phyloP scores from a whole-genome alignment of 1,284 basidiomycete species.

The Heterobasidion irregulare region DNA sequence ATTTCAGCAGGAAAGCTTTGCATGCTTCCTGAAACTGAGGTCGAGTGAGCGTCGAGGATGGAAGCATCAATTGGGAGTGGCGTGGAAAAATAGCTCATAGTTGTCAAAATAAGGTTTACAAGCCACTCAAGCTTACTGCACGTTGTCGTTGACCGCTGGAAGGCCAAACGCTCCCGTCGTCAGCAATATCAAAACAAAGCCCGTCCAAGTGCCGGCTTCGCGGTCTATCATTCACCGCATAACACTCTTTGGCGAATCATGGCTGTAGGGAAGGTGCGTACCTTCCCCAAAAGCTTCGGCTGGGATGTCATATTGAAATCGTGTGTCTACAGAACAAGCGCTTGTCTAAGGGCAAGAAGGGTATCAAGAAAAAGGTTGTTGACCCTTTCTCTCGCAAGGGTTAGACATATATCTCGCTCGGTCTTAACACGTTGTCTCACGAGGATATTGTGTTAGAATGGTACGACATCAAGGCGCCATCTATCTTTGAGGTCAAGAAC shows the following conservation, averaged over 20 bases:
- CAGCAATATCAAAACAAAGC: conserved; percentile 36
- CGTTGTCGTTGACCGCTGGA: conserved; percentile 7
- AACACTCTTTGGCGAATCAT: conserved; percentile 43
- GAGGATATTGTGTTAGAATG: conserved; percentile 56
- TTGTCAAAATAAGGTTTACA: conserved; percentile 29
- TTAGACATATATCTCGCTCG: conserved; percentile 20
- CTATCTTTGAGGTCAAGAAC: conserved; percentile 95
- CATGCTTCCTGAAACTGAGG: conserved; percentile 55
- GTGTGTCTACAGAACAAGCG: conserved; percentile 78
- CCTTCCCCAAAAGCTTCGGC: background rate
- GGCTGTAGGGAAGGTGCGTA: conserved; percentile 85
- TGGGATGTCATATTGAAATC: background rate
- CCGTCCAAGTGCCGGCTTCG: conserved; percentile 42
- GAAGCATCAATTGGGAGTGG: conserved; percentile 23
- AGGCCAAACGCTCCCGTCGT: conserved; percentile 11
- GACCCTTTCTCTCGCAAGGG: conserved; percentile 99
- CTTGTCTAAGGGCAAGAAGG: conserved; percentile 99
- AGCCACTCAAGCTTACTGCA: conserved; percentile 29
- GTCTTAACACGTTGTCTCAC: background rate
- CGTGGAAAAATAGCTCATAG: conserved; percentile 42
- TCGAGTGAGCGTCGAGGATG: conserved; percentile 40
- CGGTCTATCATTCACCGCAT: conserved; percentile 35
- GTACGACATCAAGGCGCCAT: conserved; percentile 99
- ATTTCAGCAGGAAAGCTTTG: conserved; percentile 37
- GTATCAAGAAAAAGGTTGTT: conserved; percentile 99